These are phyloP conservation scores for Gaeumannomyces sp. DNA, from an alignment of 2,329 filamentous ascomycete species.

Conservation along the genomic window DNA sequence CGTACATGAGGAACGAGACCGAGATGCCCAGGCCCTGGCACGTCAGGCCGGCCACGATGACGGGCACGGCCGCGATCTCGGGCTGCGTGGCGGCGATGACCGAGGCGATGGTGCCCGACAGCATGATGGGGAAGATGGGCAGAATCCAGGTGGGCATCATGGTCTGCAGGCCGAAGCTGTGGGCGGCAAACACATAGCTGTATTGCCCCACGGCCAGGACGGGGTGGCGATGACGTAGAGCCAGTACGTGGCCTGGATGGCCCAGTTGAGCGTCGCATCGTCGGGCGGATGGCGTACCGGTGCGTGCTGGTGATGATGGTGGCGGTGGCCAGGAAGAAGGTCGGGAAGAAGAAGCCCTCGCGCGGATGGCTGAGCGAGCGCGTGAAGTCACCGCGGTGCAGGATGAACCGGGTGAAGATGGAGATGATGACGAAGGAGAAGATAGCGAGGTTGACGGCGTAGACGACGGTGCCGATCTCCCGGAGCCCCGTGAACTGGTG, in stretches of 20 bases:
- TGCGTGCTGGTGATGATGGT: slow-evolving; percentile 50
- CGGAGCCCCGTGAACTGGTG: slow-evolving; percentile 40
- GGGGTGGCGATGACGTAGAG: slow-evolving; percentile 47
- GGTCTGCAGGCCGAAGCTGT: slow-evolving; percentile 32
- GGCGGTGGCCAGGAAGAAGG: slow-evolving; percentile 54
- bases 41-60: slow-evolving; percentile 50
- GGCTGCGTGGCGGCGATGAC: slow-evolving; percentile 44
- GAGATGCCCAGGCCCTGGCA: slow-evolving; percentile 57
- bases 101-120: slow-evolving; percentile 53
- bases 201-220: slow-evolving; percentile 49
- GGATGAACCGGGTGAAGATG: slow-evolving; percentile 37
- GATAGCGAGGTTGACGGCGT: slow-evolving; percentile 39
- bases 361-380: slow-evolving; percentile 40
- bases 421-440: slow-evolving; percentile 21
- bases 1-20: slow-evolving; percentile 53
- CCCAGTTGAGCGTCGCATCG: slow-evolving; percentile 6
- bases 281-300: slow-evolving; percentile 31
- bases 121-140: slow-evolving; percentile 58
- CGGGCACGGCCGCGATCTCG: slow-evolving; percentile 39
- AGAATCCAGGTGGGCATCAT: slow-evolving; percentile 59
- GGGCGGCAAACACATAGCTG: slow-evolving; percentile 47
- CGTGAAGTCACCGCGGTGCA: slow-evolving; percentile 35
- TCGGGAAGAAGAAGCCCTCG: slow-evolving; percentile 55
- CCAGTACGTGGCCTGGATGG: slow-evolving; percentile 55
- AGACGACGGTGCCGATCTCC: slow-evolving; percentile 44